Base-by-base conservation (phyloP, 2,329 filamentous ascomycete genomes). In the Talaromyces sp. region DNA sequence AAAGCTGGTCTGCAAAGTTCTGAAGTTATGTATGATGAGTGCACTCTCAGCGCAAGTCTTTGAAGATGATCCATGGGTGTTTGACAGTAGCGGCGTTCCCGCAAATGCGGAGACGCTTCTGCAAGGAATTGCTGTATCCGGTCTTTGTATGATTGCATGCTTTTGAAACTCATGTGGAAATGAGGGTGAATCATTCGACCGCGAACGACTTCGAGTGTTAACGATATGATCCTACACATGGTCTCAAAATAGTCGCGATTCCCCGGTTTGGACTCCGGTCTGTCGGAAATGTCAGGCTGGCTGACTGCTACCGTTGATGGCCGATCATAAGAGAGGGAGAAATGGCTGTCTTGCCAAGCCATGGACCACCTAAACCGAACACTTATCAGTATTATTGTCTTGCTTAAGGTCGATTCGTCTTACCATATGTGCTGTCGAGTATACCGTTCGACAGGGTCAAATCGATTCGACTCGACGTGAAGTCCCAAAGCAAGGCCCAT, bases 311-410 rank as follows among this genome's bases (percentile, higher is more conserved):
- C 83, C 15, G 83, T 84, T 2, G 85, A 85, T 1, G 82, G 82
- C 43, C 86, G 78, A 69, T 89, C 86, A 70, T 88, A 89, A 2
- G 86, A 88, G 37, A 89, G 83, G 9, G 86, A 88, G 27, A 89
- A 82, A 56, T 88, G 79, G 64, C 85, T 87, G 69, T 89, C 86
- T 71, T 88, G 86, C 86, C 86, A 89, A 37, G 87, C 81, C 68
- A 88, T 81, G 2, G 85, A 85, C 86, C 86, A 89, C 81, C 82
- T 83, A 31, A 22, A 67, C 59, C 33, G 33, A 41, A 60, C 15
- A 56, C 17, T 17, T 37, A 27, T 33, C 50, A 60, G 8, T 22
- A 17, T 6, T 33, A 37, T 17, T 60, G 3, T n/a, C 4, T 54
- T 11, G 25, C 17, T 49, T 3, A 39, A 17, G 33, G 17, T 13